Conservation (phyloP, 1,139 yeast genomes). For the Ashbya aceris region DNA sequence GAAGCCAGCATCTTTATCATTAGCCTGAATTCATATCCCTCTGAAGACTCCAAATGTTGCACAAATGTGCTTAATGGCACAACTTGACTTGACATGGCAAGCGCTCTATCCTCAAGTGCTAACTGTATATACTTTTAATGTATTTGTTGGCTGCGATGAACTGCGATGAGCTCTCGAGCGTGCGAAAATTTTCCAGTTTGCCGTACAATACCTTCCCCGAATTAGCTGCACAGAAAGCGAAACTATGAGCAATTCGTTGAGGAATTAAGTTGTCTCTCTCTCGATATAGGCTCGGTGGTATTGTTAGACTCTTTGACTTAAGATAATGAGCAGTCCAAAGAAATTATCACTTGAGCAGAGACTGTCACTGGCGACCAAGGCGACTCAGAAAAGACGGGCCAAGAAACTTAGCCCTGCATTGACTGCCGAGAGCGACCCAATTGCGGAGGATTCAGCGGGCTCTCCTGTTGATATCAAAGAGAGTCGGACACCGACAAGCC, state of each 20-base stretch:
- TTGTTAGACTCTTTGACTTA: too few species aligned
- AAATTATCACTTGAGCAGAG: conserved; percentile 70
- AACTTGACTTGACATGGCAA: conserved; percentile 16
- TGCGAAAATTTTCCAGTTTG: neutral
- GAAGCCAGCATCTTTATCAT: conserved; percentile 28
- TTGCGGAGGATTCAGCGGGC: conserved; percentile 1
- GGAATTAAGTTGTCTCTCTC: too few species aligned
- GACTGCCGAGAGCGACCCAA: conserved; percentile 5
- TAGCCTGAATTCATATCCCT: conserved; percentile 28
- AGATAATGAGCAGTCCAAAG: conserved; percentile 8
- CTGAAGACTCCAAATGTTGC: conserved; percentile 27
- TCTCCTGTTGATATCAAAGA: neutral
- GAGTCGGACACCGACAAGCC: neutral
- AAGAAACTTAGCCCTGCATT: conserved; percentile 14
- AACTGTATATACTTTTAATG: neutral
- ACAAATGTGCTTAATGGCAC: conserved; percentile 29
- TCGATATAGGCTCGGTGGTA: too few species aligned
- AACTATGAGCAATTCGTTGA: too few species aligned
- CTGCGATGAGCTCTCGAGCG: neutral
- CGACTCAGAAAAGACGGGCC: conserved; percentile 27
- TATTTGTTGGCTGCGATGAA: neutral
- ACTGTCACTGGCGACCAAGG: conserved; percentile 68
- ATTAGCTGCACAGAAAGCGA: too few species aligned
- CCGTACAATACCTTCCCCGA: too few species aligned
- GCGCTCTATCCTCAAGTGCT: conserved; percentile 2